These are phyloP conservation scores for Pseudotulostoma volvatum DNA, from an alignment of 495 filamentous ascomycete species.

Conservation along the genomic window DNA sequence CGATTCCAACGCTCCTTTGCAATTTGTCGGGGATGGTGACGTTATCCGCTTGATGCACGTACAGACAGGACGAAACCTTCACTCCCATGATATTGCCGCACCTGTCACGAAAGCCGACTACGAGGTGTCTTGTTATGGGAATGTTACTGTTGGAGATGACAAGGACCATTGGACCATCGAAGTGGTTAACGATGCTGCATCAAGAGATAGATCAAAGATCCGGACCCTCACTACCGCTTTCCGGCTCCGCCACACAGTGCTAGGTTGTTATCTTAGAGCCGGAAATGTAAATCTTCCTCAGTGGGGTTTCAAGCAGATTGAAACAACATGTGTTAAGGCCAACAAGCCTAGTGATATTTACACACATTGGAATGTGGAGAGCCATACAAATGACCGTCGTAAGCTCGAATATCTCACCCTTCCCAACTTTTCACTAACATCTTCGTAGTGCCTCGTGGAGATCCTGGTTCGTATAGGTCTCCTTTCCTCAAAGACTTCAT, in stretches of 20 bases:
- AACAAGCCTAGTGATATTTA: slow-evolving; percentile 87
- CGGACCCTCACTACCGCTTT: slow-evolving; percentile 90
- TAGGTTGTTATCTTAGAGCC: slow-evolving; percentile 88
- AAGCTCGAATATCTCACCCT: slow-evolving; percentile 24
- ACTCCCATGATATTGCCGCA: slow-evolving; percentile 78
- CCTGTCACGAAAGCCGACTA: slow-evolving; percentile 77
- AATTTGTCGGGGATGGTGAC: slow-evolving; percentile 63
- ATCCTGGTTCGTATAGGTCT: slow-evolving; percentile 87
- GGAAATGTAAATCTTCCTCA: slow-evolving; percentile 94
- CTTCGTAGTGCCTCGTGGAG: slow-evolving; percentile 62
- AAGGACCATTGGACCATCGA: slow-evolving; percentile 97
- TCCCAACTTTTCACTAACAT: not conserved
- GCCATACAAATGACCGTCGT: slow-evolving; percentile 88
- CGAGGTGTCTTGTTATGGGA: slow-evolving; percentile 92
- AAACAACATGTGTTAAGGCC: slow-evolving; percentile 85
- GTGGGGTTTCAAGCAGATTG: slow-evolving; percentile 99
- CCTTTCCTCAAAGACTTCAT: slow-evolving; percentile 95
- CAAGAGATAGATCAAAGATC: slow-evolving; percentile 66
- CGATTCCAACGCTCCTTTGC: slow-evolving; percentile 46
- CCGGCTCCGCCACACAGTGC: slow-evolving; percentile 62
- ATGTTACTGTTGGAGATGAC: slow-evolving; percentile 89
- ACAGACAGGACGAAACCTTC: slow-evolving; percentile 90
- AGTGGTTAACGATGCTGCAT: slow-evolving; percentile 76
- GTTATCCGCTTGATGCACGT: slow-evolving; percentile 79
- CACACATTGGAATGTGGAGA: slow-evolving; percentile 98